Percentiles rank a stretch among this genome's conserved stretches.
Evolutionary conservation across 345 rosid species (phyloP).

Genomic region (Salix suchowensis): DNA sequence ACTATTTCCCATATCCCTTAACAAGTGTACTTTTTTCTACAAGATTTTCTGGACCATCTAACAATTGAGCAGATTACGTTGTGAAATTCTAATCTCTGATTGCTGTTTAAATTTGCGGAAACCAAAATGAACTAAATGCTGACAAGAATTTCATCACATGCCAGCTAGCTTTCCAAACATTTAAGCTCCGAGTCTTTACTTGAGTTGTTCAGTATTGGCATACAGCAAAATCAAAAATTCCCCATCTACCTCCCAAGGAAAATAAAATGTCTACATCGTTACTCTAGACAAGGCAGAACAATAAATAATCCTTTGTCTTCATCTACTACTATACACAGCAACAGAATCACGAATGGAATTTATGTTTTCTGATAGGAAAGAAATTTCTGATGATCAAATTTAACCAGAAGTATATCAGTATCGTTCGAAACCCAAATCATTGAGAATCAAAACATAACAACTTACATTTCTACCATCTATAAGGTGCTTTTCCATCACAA

Average conservation of each 20-base stretch:
- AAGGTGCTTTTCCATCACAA: constrained; percentile 64
- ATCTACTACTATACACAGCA: not conserved
- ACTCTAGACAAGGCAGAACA: not conserved
- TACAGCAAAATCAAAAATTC: constrained; percentile 1
- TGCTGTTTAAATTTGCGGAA: not conserved
- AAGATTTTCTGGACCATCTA: not conserved
- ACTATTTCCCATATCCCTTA: not conserved
- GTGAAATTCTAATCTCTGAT: not conserved
- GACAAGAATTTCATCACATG: not conserved
- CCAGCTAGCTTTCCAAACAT: not conserved
- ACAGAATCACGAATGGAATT: not conserved
- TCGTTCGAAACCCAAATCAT: constrained; percentile 5
- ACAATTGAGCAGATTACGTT: not conserved
- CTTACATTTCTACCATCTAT: constrained; percentile 87
- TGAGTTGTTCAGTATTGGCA: constrained; percentile 12
- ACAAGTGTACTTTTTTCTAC: not conserved
- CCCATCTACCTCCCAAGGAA: constrained; percentile 1
- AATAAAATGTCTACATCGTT: not conserved
- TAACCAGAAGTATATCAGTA: constrained; percentile 6
- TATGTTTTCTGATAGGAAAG: not conserved
- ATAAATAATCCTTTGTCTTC: not conserved
- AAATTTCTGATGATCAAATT: not conserved
- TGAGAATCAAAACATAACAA: constrained; percentile 13
- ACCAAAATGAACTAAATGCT: not conserved
- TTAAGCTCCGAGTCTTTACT: not conserved